phyloP scores from a whole-genome alignment of 2,329 filamentous ascomycete genomes.

The Parascedosporium putredinis region DNA sequence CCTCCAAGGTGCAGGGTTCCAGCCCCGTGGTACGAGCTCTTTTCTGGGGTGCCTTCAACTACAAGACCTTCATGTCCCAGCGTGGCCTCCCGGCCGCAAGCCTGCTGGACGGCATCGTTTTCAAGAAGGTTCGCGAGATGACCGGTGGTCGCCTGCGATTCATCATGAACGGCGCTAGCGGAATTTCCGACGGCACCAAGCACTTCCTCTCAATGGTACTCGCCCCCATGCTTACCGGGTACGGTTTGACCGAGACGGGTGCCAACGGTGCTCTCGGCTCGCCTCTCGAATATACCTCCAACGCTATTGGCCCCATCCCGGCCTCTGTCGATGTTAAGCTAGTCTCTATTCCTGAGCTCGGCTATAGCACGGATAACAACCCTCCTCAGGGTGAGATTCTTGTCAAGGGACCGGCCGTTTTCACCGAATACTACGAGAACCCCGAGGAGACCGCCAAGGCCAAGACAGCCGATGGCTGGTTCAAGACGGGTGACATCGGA shows the following conservation, averaged over 20 bases:
- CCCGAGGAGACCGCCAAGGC: slow-evolving; percentile 73
- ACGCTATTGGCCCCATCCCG: slow-evolving; percentile 67
- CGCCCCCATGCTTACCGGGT: slow-evolving; percentile 88
- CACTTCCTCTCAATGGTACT: slow-evolving; percentile 87
- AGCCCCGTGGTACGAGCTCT: slow-evolving; percentile 62
- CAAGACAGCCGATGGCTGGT: slow-evolving; percentile 81
- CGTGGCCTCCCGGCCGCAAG: slow-evolving; percentile 54
- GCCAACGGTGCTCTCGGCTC: slow-evolving; percentile 76
- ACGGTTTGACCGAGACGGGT: slow-evolving; percentile 88
- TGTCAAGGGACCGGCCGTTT: slow-evolving; percentile 69
- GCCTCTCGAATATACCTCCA: slow-evolving; percentile 72
- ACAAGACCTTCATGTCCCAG: slow-evolving; percentile 48
- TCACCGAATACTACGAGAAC: slow-evolving; percentile 73
- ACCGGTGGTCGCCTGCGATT: slow-evolving; percentile 84
- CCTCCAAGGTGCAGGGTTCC: slow-evolving; percentile 63
- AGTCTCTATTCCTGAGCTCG: slow-evolving; percentile 80
- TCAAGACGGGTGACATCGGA: slow-evolving; percentile 93
- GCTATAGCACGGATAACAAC: slow-evolving; percentile 63
- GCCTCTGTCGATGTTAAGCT: slow-evolving; percentile 79
- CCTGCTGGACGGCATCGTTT: slow-evolving; percentile 72
- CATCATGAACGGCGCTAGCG: slow-evolving; percentile 89
- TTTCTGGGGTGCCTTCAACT: slow-evolving; percentile 59
- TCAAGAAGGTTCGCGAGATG: slow-evolving; percentile 81
- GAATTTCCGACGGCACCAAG: slow-evolving; percentile 77
- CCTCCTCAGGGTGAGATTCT: slow-evolving; percentile 88